These are phyloP conservation scores for Polyporus arcularius DNA, from an alignment of 768 basidiomycete genomes.

Conservation along the genomic window DNA sequence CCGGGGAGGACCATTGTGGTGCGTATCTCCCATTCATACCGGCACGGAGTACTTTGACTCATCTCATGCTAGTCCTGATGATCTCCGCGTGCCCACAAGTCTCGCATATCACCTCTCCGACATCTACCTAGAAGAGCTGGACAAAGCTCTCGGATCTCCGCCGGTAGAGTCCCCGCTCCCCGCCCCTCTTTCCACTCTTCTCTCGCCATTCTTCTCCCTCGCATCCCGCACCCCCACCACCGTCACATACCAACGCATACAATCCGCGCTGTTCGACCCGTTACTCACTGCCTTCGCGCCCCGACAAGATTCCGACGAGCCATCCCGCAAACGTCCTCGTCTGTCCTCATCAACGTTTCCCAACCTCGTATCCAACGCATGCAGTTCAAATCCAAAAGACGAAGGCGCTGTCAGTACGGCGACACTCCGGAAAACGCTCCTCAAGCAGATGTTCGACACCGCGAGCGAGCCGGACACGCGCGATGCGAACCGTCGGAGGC, in stretches of 20 bases:
- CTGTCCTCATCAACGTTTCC: constrained; percentile 42
- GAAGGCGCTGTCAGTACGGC: constrained; percentile 39
- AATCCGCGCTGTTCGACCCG: constrained; percentile 68
- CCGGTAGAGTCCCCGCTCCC: constrained; percentile 34
- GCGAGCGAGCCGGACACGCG: constrained; percentile 75
- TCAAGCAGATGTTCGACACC: constrained; percentile 67
- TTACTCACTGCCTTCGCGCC: constrained; percentile 56
- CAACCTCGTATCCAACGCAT: constrained; percentile 55
- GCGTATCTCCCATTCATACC: constrained; percentile 21
- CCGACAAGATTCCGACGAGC: constrained; percentile 37
- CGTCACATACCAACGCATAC: constrained; percentile 72
- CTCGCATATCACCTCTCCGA: constrained; percentile 87
- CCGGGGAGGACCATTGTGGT: constrained; percentile 87
- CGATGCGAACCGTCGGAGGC: constrained; percentile 77
- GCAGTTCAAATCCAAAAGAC: constrained; percentile 40
- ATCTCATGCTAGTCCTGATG: constrained; percentile 52
- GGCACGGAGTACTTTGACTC: neutral
- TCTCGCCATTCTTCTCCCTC: constrained; percentile 72
- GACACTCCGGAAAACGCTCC: constrained; percentile 53
- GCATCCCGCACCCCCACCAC: constrained; percentile 66
- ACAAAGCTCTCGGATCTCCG: constrained; percentile 53
- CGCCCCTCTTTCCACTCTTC: constrained; percentile 53
- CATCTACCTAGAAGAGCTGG: constrained; percentile 87
- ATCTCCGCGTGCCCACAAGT: constrained; percentile 73
- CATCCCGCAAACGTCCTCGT: constrained; percentile 49